Conservation (phyloP, 306 rosid species). For the Rosa rugosa region DNA sequence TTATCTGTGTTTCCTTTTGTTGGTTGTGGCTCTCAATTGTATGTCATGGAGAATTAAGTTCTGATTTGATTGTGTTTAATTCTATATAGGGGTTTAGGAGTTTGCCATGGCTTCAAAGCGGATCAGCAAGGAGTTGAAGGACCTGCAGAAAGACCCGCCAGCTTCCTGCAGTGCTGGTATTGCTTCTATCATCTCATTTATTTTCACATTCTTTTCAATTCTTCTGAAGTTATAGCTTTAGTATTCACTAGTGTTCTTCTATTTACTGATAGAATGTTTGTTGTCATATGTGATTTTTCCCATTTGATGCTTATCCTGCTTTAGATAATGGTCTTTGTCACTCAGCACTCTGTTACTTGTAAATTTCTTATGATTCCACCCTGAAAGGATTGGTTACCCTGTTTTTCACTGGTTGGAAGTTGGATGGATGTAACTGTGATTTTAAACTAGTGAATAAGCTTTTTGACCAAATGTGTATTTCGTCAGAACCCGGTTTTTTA, state of each 20-base stretch:
- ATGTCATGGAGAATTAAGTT: not conserved
- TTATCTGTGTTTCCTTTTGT: not conserved
- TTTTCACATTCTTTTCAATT: not conserved
- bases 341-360: not conserved
- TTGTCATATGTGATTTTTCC: not conserved
- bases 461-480: no score
- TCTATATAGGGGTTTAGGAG: not conserved
- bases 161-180: slow-evolving; percentile 57
- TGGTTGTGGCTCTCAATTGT: not conserved
- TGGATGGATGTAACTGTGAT: no score
- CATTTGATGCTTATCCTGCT: not conserved
- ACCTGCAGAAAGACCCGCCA: slow-evolving; percentile 52
- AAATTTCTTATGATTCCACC: not conserved
- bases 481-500: not conserved
- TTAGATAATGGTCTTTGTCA: not conserved
- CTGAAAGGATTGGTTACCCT: not conserved
- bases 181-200: not conserved
- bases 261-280: not conserved
- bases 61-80: not conserved
- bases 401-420: no score
- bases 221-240: not conserved
- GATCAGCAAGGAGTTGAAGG: slow-evolving; percentile 55
- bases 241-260: not conserved
- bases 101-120: slow-evolving; percentile 44
- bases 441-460: no score